phyloP scores from a whole-genome alignment of 2,329 filamentous ascomycete genomes.

The Alternaria gansuensis region DNA sequence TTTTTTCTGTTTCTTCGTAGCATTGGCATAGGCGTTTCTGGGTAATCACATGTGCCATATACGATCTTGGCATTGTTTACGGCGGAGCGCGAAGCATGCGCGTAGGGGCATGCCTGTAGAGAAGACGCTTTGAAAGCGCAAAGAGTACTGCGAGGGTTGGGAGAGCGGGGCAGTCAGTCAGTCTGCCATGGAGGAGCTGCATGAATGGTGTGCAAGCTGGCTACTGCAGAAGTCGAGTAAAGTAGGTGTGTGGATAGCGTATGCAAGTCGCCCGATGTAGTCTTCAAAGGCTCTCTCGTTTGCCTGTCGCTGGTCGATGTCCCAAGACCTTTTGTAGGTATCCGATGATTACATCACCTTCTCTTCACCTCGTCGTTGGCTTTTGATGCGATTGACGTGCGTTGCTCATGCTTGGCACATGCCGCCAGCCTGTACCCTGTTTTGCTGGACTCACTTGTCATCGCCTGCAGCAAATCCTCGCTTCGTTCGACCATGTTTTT shows the following conservation, averaged over 20 bases:
- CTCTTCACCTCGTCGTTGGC: background rate
- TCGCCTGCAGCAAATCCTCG: too few species aligned
- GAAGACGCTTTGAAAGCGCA: background rate
- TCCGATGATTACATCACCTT: slow-evolving; percentile 4
- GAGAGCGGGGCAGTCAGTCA: too few species aligned
- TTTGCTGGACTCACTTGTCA: background rate
- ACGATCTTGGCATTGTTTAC: slow-evolving; percentile 21
- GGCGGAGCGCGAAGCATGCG: slow-evolving; percentile 8
- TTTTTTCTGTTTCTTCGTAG: slow-evolving; percentile 1
- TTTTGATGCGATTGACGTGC: background rate
- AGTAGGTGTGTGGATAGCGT: slow-evolving; percentile 1
- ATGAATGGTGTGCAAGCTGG: background rate
- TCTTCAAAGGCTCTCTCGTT: background rate
- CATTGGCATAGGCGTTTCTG: slow-evolving; percentile 24
- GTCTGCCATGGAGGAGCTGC: background rate
- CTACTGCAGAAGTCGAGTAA: background rate
- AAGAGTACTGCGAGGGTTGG: background rate
- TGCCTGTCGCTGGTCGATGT: background rate
- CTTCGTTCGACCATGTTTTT: background rate
- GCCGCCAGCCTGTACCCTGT: background rate
- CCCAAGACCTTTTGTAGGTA: background rate
- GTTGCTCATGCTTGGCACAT: background rate
- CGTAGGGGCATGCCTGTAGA: background rate
- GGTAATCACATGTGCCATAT: slow-evolving; percentile 27
- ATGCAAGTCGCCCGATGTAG: slow-evolving; percentile 1